Conservation (phyloP, 257 asterid species). For the Nemophila menziesii region DNA sequence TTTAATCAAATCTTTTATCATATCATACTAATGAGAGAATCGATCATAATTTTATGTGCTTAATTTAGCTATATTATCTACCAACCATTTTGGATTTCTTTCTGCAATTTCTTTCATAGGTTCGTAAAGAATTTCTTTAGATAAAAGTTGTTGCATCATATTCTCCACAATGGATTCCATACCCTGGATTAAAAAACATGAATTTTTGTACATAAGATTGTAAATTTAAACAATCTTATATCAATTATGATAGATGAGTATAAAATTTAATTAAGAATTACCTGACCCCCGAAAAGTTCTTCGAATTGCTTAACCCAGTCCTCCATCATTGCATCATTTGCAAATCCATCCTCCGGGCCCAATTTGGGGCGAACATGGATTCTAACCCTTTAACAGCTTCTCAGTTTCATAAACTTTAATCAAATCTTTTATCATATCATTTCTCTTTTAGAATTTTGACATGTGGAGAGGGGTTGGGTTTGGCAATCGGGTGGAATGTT, state of each 20-base stretch:
- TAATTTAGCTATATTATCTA: constrained; percentile 57
- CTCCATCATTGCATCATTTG: constrained; percentile 80
- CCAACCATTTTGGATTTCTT: constrained; percentile 86
- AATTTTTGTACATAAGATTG: not conserved
- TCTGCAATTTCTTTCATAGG: constrained; percentile 97
- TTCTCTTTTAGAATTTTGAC: too few relatives aligned
- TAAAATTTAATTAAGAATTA: constrained; percentile 10
- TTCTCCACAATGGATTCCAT: constrained; percentile 93
- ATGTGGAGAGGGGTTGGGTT: too few relatives aligned
- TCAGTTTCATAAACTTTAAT: too few relatives aligned
- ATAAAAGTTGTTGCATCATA: constrained; percentile 95
- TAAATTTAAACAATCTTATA: too few relatives aligned
- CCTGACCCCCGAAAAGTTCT: constrained; percentile 93
- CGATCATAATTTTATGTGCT: constrained; percentile 52
- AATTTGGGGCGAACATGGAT: constrained; percentile 45
- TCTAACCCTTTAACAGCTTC: constrained; percentile 90
- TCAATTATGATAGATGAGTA: too few relatives aligned
- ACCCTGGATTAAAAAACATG: constrained; percentile 33
- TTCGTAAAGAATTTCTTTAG: constrained; percentile 88
- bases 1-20: constrained; percentile 52
- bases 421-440: too few relatives aligned
- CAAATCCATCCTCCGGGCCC: constrained; percentile 37
- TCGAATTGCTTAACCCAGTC: constrained; percentile 98
- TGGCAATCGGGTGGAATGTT: too few relatives aligned
- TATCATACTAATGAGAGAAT: constrained; percentile 47